Evolutionary conservation across 345 rosid genomes (phyloP), one percentile per base, ranked within the genome.

Genomic region (Brassica cretica): DNA sequence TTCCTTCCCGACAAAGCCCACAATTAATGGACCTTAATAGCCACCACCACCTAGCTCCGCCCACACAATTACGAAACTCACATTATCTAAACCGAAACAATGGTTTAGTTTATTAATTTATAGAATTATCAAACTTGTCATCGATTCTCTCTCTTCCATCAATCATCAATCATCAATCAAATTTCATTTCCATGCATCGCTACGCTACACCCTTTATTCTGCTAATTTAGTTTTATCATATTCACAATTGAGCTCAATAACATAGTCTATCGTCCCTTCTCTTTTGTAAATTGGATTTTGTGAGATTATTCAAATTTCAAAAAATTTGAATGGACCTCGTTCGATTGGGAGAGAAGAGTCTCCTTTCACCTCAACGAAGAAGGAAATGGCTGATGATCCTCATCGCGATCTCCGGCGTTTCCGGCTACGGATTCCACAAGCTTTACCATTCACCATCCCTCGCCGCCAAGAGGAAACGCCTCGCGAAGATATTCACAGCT

Each of bases 371-470:
- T 19, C 79, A 44, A 64, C 87, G 88, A 79, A 88, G 86, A 72
- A 91, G 77, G 75, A 93, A 82, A 84, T 87, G 89, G 94, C 70
- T 96, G 9, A 30, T 89, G 68, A 19, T 19, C 74, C 58, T 82
- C 2, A 58, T 91, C 2, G 97, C 89, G 30, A 62, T 87, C 2
- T 76, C 82, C 11, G 96, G 93, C 15, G 87, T 78, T 2, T 95
- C 98, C 41, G 84, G 93, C 41, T 96, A 89, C 60, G 99, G 92
- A 44, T 86, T 70, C 60, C 90, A 89, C 82, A 91, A 83, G 79
- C 83, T 89, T 30, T 93, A 88, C 25, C 84, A 89, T 82, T 83
- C 82, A 62, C 94, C 98, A 9, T 84, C 93, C 8, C 83, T 95
- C 32, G 80, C 77, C 0, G 83, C 76, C 78, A 95, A 82, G 81